Evolutionary conservation across 2,329 filamentous ascomycete species (phyloP).

Genomic region (Alternaria consortialis): DNA sequence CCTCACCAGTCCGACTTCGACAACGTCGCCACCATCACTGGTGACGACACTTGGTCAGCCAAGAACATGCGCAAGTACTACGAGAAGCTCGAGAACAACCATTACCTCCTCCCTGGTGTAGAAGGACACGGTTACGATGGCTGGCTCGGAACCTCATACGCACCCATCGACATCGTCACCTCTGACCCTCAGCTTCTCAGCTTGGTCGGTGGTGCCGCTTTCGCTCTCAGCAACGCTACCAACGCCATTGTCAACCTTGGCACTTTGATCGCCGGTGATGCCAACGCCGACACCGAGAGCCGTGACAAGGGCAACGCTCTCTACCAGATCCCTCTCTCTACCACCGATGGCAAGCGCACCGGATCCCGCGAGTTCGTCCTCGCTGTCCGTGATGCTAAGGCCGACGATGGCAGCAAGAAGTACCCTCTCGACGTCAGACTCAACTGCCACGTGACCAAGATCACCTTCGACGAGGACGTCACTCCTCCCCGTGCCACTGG

Average conservation of each 20-base stretch:
- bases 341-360: slow-evolving; percentile 59
- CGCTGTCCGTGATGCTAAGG: slow-evolving; percentile 59
- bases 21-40: slow-evolving; percentile 65
- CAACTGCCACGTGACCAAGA: slow-evolving; percentile 72
- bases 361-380: slow-evolving; percentile 66
- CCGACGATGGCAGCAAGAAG: slow-evolving; percentile 60
- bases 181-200: slow-evolving; percentile 64
- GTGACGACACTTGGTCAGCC: slow-evolving; percentile 67
- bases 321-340: slow-evolving; percentile 68
- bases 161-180: slow-evolving; percentile 61
- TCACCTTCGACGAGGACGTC: slow-evolving; percentile 71
- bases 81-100: slow-evolving; percentile 63
- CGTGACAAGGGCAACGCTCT: slow-evolving; percentile 60
- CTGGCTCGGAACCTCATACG: slow-evolving; percentile 64
- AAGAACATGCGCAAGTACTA: slow-evolving; percentile 69
- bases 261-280: slow-evolving; percentile 57
- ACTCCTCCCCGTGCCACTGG: slow-evolving; percentile 60
- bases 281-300: slow-evolving; percentile 57
- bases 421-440: slow-evolving; percentile 66
- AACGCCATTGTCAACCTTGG: slow-evolving; percentile 47
- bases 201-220: slow-evolving; percentile 61
- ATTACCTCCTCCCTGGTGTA: slow-evolving; percentile 57
- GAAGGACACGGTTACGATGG: slow-evolving; percentile 66
- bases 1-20: slow-evolving; percentile 69
- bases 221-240: slow-evolving; percentile 59